Conservation (phyloP, 164 flowering plant species). For the Nelumbo lutea region DNA sequence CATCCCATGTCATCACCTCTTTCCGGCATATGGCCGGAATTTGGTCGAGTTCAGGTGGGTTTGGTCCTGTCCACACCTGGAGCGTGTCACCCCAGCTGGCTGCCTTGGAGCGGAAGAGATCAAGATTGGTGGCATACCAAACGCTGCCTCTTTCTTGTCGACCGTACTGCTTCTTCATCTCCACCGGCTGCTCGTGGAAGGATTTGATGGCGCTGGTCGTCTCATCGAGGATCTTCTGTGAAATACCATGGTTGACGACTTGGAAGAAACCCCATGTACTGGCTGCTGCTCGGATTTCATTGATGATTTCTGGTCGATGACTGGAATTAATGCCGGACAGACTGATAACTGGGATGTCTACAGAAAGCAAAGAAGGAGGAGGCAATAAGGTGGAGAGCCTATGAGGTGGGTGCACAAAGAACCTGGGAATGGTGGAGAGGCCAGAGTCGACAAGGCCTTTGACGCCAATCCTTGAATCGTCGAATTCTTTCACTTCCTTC, state of each 20-base stretch:
- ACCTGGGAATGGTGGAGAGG: too few relatives aligned
- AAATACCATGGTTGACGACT: conserved; percentile 22
- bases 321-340: conserved; percentile 8
- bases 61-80: conserved; percentile 15
- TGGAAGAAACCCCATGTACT: conserved; percentile 26
- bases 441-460: too few relatives aligned
- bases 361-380: too few relatives aligned
- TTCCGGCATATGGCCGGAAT: conserved; percentile 16
- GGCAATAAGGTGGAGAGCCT: too few relatives aligned
- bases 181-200: conserved; percentile 13
- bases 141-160: conserved; percentile 7
- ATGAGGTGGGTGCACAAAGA: too few relatives aligned
- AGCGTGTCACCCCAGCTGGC: conserved; percentile 31
- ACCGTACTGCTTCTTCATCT: conserved; percentile 5
- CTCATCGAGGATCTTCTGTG: conserved; percentile 9
- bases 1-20: conserved; percentile 9
- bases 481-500: too few relatives aligned
- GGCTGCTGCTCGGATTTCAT: conserved; percentile 17
- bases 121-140: conserved; percentile 12
- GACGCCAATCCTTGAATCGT: too few relatives aligned
- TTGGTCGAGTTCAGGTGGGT: background rate
- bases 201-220: background rate
- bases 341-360: conserved; percentile 23
- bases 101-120: conserved; percentile 23
- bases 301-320: conserved; percentile 5